A percentile compares a stretch with the other conserved stretches of the same genome.
Conservation (phyloP, 495 filamentous ascomycete species). For the Penicillium alfredii region DNA sequence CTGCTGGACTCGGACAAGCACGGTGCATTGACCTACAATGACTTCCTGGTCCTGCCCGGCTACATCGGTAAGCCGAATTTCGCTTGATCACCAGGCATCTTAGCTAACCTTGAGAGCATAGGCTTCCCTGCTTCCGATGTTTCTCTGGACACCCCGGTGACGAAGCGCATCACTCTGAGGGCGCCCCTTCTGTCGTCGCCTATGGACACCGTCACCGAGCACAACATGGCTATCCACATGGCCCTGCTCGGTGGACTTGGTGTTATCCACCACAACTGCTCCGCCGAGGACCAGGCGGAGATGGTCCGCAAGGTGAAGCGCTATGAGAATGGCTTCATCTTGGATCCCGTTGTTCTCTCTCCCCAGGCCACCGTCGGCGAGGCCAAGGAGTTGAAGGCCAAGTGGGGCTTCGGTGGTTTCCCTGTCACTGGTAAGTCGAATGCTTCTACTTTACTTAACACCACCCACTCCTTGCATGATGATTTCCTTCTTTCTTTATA, state of each 20-base stretch:
- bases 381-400: conserved; percentile 86
- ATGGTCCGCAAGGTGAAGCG: conserved; percentile 99
- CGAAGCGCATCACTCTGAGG: conserved; percentile 89
- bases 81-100: conserved; percentile 6
- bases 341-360: conserved; percentile 89
- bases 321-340: conserved; percentile 98
- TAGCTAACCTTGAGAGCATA: conserved; percentile 39
- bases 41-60: conserved; percentile 62
- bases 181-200: conserved; percentile 92
- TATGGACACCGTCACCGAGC: conserved; percentile 99
- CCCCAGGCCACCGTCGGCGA: conserved; percentile 84
- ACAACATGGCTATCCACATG: conserved; percentile 99
- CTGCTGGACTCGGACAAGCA: conserved; percentile 80
- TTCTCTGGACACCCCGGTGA: conserved; percentile 80
- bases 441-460: conserved; percentile 12
- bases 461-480: conserved; percentile 47
- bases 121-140: conserved; percentile 90
- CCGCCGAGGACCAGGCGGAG: conserved; percentile 87
- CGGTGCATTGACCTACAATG: conserved; percentile 85
- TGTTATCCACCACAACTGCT: conserved; percentile 99
- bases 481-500: conserved; percentile 61
- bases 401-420: conserved; percentile 98
- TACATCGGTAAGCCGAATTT: conserved; percentile 51
- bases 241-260: conserved; percentile 92
- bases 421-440: conserved; percentile 86